A percentile compares a stretch with the other conserved stretches of the same genome.
These are phyloP conservation scores for Neurospora sp. DNA, from an alignment of 495 filamentous ascomycete genomes.

Conservation along the genomic window DNA sequence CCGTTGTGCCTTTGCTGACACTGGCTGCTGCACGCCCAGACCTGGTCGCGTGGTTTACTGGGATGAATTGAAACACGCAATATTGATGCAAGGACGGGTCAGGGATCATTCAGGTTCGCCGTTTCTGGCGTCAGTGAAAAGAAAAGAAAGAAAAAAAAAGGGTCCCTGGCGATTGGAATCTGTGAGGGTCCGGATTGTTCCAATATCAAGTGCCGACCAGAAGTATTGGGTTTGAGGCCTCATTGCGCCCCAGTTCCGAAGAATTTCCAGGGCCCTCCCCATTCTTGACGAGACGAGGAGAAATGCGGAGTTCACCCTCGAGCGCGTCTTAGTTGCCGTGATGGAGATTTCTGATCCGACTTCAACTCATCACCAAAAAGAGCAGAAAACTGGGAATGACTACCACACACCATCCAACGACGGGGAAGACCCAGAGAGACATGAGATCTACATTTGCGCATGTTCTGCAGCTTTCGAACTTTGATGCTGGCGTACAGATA, in stretches of 20 bases:
- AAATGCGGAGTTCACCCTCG: not conserved
- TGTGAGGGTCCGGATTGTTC: not conserved
- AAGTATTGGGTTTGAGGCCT: not conserved
- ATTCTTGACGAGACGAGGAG: not conserved
- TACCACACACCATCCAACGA: not conserved
- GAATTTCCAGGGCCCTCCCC: not conserved
- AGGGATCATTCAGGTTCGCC: not conserved
- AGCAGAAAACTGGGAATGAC: not conserved
- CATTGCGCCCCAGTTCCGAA: not conserved
- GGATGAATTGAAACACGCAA: conserved; percentile 12
- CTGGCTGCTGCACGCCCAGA: conserved; percentile 6
- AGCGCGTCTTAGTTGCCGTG: not conserved
- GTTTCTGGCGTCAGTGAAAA: not conserved
- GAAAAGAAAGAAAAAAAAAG: not conserved
- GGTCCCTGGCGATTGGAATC: not conserved
- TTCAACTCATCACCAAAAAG: not conserved
- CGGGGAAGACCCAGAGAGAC: not conserved
- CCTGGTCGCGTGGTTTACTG: conserved; percentile 20
- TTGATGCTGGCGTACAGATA: not conserved
- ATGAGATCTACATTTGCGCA: not conserved
- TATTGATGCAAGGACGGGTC: conserved; percentile 3
- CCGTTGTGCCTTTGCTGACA: not conserved
- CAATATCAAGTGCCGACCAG: not conserved
- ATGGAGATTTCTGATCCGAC: not conserved
- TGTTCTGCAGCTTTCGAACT: not conserved